Percentiles rank a stretch among this genome's conserved stretches.
These are phyloP conservation scores for Torulaspora indica DNA, from an alignment of 805 yeast genomes.

Conservation along the genomic window DNA sequence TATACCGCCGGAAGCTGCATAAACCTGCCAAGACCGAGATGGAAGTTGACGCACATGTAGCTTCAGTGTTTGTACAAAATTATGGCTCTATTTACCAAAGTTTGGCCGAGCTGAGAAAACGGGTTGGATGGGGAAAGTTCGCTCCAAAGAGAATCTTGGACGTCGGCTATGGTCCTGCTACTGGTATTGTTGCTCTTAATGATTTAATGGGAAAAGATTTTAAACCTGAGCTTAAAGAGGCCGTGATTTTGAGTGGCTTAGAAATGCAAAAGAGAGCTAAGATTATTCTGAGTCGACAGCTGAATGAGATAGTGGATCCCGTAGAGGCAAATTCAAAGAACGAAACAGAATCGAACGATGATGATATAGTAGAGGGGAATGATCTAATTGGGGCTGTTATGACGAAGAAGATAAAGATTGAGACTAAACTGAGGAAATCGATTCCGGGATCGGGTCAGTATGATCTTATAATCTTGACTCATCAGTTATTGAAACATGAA, in stretches of 20 bases:
- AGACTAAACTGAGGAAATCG: conserved; percentile 51
- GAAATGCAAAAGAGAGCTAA: conserved; percentile 82
- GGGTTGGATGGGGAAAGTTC: conserved; percentile 51
- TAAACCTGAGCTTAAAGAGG: conserved; percentile 59
- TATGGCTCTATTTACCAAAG: conserved; percentile 67
- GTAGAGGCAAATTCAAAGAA: conserved; percentile 8
- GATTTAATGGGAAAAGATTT: conserved; percentile 69
- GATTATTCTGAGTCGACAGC: conserved; percentile 65
- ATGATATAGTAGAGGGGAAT: conserved; percentile 28
- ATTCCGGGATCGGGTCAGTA: conserved; percentile 52
- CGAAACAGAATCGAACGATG: conserved; percentile 19
- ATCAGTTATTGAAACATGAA: conserved; percentile 61
- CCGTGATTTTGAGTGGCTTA: conserved; percentile 62
- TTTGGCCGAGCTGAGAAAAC: conserved; percentile 56
- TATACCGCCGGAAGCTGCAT: conserved; percentile 53
- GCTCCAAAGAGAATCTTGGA: conserved; percentile 66
- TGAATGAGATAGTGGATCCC: conserved; percentile 41
- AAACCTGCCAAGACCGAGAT: conserved; percentile 40
- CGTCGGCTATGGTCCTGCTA: conserved; percentile 86
- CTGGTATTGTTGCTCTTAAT: conserved; percentile 84
- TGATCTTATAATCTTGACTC: conserved; percentile 79
- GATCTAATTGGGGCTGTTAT: conserved; percentile 51
- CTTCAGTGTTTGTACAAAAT: conserved; percentile 73
- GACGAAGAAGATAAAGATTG: conserved; percentile 49
- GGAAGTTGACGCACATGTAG: conserved; percentile 77